These are phyloP conservation scores for Pulicaria dysenterica DNA, from an alignment of 129 eudicot genomes.

Conservation along the genomic window DNA sequence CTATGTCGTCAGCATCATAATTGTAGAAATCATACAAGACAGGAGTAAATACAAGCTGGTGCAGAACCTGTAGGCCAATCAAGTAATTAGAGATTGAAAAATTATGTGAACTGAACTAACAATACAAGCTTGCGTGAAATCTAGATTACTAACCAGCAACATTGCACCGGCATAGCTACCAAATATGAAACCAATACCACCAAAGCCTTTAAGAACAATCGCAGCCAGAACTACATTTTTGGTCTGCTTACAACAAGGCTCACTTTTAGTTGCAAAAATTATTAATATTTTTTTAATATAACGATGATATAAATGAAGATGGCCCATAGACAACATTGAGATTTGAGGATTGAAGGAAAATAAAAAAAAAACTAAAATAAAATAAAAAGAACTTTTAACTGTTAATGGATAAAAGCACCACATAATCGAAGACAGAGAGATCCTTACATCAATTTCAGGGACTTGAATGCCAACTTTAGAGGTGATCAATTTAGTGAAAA, in stretches of 20 bases:
- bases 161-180: constrained; percentile 44
- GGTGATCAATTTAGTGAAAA: constrained; percentile 32
- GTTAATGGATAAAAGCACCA: not conserved
- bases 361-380: not conserved
- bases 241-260: constrained; percentile 29
- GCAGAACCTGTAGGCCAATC: constrained; percentile 25
- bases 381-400: not conserved
- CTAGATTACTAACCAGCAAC: constrained; percentile 34
- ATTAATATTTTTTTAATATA: not conserved
- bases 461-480: constrained; percentile 35
- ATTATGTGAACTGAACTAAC: not conserved
- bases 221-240: constrained; percentile 36
- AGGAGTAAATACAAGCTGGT: constrained; percentile 46
- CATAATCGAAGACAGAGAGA: constrained; percentile 19
- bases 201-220: constrained; percentile 42
- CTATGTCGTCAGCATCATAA: constrained; percentile 38
- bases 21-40: constrained; percentile 47
- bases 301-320: constrained; percentile 5
- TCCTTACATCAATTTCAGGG: constrained; percentile 42
- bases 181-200: constrained; percentile 43
- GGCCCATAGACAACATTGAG: constrained; percentile 2
- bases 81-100: constrained; percentile 1
- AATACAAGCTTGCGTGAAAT: not conserved
- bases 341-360: not conserved
- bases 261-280: constrained; percentile 17